These are phyloP conservation scores for Sedum album DNA, from an alignment of 164 flowering plant species.

Conservation along the genomic window DNA sequence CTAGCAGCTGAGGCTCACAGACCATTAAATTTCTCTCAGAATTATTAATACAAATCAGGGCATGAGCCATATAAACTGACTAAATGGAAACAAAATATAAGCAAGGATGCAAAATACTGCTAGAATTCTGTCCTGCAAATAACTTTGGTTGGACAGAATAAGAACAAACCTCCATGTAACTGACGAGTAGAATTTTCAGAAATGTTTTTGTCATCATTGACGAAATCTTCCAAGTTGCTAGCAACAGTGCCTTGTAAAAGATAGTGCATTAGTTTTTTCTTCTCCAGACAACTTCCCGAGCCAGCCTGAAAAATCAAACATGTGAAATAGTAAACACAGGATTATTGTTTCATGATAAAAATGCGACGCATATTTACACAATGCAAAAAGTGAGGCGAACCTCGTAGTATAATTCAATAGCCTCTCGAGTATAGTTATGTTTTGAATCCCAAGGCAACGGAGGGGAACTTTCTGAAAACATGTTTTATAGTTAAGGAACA, in stretches of 20 bases:
- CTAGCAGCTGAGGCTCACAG: not conserved
- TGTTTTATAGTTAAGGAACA: slow-evolving; percentile 76
- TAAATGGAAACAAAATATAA: slow-evolving; percentile 1
- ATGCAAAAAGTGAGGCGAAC: not conserved
- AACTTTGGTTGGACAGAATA: not conserved
- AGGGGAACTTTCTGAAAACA: slow-evolving; percentile 73
- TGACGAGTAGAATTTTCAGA: slow-evolving; percentile 13
- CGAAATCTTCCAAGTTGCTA: slow-evolving; percentile 34
- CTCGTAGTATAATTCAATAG: slow-evolving; percentile 61
- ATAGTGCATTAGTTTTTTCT: slow-evolving; percentile 30
- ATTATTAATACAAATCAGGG: not conserved
- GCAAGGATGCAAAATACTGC: not conserved
- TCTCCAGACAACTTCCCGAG: slow-evolving; percentile 48
- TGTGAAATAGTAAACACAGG: not conserved
- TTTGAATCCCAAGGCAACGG: slow-evolving; percentile 84
- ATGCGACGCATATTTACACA: too few species aligned
- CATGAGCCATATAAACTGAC: not conserved
- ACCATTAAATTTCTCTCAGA: not conserved
- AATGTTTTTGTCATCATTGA: slow-evolving; percentile 36
- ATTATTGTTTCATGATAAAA: too few species aligned
- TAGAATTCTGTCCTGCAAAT: not conserved
- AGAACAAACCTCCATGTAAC: slow-evolving; percentile 17
- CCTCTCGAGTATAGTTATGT: slow-evolving; percentile 58
- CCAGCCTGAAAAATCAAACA: slow-evolving; percentile 40
- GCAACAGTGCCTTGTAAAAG: slow-evolving; percentile 73